Evolutionary conservation across 2,329 filamentous ascomycete species (phyloP), one percentile per base, ranked within the genome.

Genomic region (Pseudocercospora pini-densiflorae): DNA sequence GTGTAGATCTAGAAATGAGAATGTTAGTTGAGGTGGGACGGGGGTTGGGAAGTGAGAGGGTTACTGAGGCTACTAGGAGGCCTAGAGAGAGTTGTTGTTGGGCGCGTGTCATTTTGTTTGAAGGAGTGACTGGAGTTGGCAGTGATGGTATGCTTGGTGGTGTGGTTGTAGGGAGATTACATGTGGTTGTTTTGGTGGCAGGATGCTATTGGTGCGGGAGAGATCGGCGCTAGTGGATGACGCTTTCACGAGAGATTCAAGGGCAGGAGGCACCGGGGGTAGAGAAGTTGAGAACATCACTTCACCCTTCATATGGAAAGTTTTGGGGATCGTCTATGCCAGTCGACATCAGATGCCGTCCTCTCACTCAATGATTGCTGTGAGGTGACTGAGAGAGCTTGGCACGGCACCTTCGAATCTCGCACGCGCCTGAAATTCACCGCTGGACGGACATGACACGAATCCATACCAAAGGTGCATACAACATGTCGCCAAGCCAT

Each of bases 61-160:
- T 74, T 90, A 97, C 94, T 43, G 94, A 97, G 75, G 92, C 92
- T 81, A 95, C 87, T 74, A 97, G 87, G 76, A 97, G 89, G 76
- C 89, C 90, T 76, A 97, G 86, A 68, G 93, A 97, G 78, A 97
- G 90, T 71, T 92, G 94, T 81, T 98, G 94, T 80, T 92, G 90
- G 23, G 95, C 95, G 81, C 94, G 93, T 73, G 95, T 97, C 95
- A 98, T 98, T 31, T 63, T 71, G 64, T 43, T 31, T 19, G 40
- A 43, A n/a, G 40, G 40, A 43, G 16, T 43, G 40, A 36, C 33
- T 36, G 12, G 10, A 12, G 8, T 6, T 12, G 36, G 36, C 36
- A 40, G 14, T 40, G 12, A 16, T 40, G 36, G 14, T 16, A 40
- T 40, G 36, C 36, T 40, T 5, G 36, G 14, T n/a, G 14, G 36